A percentile compares a stretch with the other conserved stretches of the same genome.
Evolutionary conservation across 2,329 filamentous ascomycete species (phyloP).

Genomic region (Truncatella angustata): DNA sequence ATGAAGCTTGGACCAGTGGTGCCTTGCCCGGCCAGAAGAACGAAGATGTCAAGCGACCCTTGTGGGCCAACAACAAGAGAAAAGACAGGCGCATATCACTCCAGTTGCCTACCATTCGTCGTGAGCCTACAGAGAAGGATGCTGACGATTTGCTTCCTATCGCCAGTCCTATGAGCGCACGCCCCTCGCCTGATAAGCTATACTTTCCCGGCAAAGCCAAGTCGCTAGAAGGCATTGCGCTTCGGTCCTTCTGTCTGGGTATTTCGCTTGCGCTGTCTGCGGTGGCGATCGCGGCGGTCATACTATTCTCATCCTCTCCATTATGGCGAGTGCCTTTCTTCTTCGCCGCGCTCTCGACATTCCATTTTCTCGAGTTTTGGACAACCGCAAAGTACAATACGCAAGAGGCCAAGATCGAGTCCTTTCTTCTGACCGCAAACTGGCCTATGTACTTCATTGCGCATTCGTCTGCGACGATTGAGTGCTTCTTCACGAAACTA

Average conservation of each 20-base stretch:
- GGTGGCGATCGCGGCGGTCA: slow-evolving; percentile 28
- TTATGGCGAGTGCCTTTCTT: slow-evolving; percentile 68
- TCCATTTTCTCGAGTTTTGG: slow-evolving; percentile 97
- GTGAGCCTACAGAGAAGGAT: slow-evolving; percentile 14
- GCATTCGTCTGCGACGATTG: slow-evolving; percentile 70
- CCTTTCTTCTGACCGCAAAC: slow-evolving; percentile 83
- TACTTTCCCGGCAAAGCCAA: slow-evolving; percentile 48
- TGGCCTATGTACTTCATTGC: slow-evolving; percentile 82
- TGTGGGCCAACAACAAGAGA: slow-evolving; percentile 23
- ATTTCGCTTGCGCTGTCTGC: slow-evolving; percentile 36
- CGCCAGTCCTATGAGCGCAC: slow-evolving; percentile 8
- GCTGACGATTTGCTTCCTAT: slow-evolving; percentile 26
- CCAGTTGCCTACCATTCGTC: slow-evolving; percentile 18
- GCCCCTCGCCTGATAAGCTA: slow-evolving; percentile 29
- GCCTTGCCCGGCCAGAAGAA: neutral
- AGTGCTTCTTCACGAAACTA: slow-evolving; percentile 63
- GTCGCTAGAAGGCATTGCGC: slow-evolving; percentile 58
- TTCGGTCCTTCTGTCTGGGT: slow-evolving; percentile 56
- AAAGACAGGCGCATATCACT: slow-evolving; percentile 20
- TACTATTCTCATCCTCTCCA: slow-evolving; percentile 39
- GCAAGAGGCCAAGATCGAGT: slow-evolving; percentile 64
- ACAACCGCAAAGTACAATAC: slow-evolving; percentile 85
- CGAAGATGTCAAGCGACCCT: neutral
- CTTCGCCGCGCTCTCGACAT: slow-evolving; percentile 65
- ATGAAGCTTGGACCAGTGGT: slow-evolving; percentile 6